Base-by-base conservation (phyloP, 2,329 filamentous ascomycete genomes). In the Xylariaceae sp. region DNA sequence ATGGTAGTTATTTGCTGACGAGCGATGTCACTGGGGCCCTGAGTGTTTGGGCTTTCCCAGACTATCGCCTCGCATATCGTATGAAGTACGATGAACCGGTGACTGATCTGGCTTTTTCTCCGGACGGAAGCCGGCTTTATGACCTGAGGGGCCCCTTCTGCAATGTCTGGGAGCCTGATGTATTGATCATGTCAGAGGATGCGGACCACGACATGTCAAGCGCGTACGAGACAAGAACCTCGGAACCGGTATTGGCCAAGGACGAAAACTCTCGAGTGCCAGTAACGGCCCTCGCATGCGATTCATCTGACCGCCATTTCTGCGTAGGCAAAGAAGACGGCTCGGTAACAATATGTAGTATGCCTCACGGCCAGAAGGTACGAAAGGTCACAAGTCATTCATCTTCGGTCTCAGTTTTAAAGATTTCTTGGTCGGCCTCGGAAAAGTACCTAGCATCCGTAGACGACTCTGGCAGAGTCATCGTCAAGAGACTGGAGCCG, bases 281-380 rank as follows among this genome's bases (percentile, higher is more conserved):
- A 16, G 21, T 43, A 16, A 46, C 43, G 3, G 15, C 43, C 6
- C 23, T 46, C 4, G 30, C 15, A 3, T n/a, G 15, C 16, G 43
- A 24, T 3, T 6, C 10, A 13, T n/a, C 10, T 6, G 24, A 29
- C 23, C n/a, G n/a, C 3, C 30, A 29, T n/a, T 48, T n/a, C 35
- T 48, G 45, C 23, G 8, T 5, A 16, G 45, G 45, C 2, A 48
- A 20, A 24, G 45, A 48, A 6, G 45, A 48, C 10, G 45, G 45
- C 3, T 48, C 35, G 3, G 35, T 48, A 7, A 13, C 45, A 10
- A 48, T 40, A 29, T 20, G 39, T 11, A n/a, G 10, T 8, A 32
- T 48, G 9, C 8, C 9, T 3, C 9, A 15, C 10, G 33, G 45
- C 2, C 7, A 48, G 10, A 9, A 16, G 20, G 11, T 48, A 9